Evolutionary conservation across 805 yeast species (phyloP).

Genomic region (Kuraishia ogatae): DNA sequence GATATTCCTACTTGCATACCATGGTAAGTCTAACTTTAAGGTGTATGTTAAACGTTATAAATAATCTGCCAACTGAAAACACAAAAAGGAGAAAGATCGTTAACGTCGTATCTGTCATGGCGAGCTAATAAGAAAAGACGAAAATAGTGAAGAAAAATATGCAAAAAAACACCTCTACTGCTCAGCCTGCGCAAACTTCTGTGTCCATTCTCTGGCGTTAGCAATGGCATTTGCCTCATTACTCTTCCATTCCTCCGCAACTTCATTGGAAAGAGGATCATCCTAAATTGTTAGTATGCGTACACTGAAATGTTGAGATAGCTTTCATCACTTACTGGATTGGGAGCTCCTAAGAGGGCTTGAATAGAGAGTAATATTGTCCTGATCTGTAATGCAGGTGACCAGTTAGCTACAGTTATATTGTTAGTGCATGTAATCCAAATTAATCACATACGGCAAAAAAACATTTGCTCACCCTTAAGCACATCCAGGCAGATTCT

Average conservation of each 20-base stretch:
- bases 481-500: constrained; percentile 92
- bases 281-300: constrained; percentile 27
- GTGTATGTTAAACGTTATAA: not conserved
- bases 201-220: constrained; percentile 75
- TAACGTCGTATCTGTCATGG: not conserved
- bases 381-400: constrained; percentile 94
- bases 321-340: constrained; percentile 40
- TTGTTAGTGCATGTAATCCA: not conserved
- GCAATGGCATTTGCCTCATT: constrained; percentile 72
- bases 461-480: constrained; percentile 33
- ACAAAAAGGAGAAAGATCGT: not conserved
- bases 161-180: not conserved
- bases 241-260: constrained; percentile 93
- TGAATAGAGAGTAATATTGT: constrained; percentile 87
- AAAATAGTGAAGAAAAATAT: too few species aligned
- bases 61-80: not conserved
- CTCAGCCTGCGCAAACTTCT: constrained; percentile 36
- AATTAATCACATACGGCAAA: not conserved
- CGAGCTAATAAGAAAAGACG: not conserved
- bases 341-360: constrained; percentile 90
- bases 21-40: not conserved
- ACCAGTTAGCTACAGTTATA: constrained; percentile 63
- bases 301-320: not conserved
- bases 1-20: not conserved
- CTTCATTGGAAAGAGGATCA: constrained; percentile 96